Evolutionary conservation across 2,329 filamentous ascomycete genomes (phyloP).

Genomic region (Cladosporium austrohemisphaericum): DNA sequence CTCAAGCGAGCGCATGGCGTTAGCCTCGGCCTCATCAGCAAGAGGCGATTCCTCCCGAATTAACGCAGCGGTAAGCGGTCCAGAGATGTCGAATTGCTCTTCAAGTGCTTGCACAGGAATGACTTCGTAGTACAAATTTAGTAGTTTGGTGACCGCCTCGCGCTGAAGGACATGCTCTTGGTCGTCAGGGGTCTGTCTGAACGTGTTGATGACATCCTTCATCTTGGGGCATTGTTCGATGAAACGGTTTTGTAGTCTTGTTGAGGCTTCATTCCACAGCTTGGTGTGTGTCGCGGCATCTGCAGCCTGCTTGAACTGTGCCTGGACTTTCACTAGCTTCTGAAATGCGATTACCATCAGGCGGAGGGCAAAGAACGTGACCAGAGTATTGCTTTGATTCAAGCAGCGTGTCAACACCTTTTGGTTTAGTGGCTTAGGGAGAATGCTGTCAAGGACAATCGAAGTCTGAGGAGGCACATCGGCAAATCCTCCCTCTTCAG

Average conservation of each 20-base stretch:
- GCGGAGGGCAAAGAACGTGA: conserved; percentile 79
- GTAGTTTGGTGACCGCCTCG: conserved; percentile 71
- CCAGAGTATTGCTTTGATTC: conserved; percentile 70
- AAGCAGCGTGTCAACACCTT: conserved; percentile 77
- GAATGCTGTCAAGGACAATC: conserved; percentile 76
- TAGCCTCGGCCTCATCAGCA: conserved; percentile 37
- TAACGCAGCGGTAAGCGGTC: conserved; percentile 67
- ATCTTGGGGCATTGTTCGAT: conserved; percentile 74
- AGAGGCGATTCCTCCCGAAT: conserved; percentile 36
- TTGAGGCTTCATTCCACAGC: conserved; percentile 67
- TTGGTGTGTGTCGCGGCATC: background rate
- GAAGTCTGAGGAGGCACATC: conserved; percentile 71
- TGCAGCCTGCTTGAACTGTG: conserved; percentile 53
- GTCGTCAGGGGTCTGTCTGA: conserved; percentile 64
- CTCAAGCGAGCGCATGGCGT: conserved; percentile 63
- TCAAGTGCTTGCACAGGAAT: conserved; percentile 74
- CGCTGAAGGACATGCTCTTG: conserved; percentile 64
- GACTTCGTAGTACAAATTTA: conserved; percentile 81
- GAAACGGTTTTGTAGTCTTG: conserved; percentile 69
- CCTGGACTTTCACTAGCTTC: conserved; percentile 66
- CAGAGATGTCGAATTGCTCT: conserved; percentile 84
- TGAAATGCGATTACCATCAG: conserved; percentile 74
- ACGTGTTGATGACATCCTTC: conserved; percentile 73
- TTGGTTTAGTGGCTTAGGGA: conserved; percentile 77
- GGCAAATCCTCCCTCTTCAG: conserved; percentile 51